These are phyloP conservation scores for Fusarium setosum DNA, from an alignment of 2,329 filamentous ascomycete genomes.

Conservation along the genomic window DNA sequence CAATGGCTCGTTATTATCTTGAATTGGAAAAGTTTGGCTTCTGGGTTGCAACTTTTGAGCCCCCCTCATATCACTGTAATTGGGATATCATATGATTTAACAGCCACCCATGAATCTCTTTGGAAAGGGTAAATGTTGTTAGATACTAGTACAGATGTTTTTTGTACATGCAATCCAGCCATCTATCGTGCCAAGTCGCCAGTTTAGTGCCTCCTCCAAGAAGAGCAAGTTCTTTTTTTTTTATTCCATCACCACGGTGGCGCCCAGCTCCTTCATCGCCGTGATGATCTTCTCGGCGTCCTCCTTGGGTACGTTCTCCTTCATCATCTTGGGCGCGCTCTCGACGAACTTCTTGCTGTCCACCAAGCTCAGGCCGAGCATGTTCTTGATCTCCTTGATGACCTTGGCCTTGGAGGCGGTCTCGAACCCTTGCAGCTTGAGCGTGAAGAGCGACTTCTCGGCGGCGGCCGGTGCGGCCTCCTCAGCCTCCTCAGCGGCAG, in stretches of 20 bases:
- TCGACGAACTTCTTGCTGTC: slow-evolving; percentile 99
- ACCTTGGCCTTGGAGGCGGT: slow-evolving; percentile 94
- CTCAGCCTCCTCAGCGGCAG: slow-evolving; percentile 82
- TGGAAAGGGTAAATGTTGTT: slow-evolving; percentile 41
- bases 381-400: slow-evolving; percentile 99
- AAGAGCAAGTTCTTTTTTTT: slow-evolving; percentile 15
- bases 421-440: slow-evolving; percentile 94
- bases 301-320: slow-evolving; percentile 98
- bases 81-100: slow-evolving; percentile 28
- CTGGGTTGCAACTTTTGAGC: neutral
- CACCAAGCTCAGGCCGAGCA: slow-evolving; percentile 94
- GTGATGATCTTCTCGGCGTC: slow-evolving; percentile 99
- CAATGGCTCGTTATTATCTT: slow-evolving; percentile 17
- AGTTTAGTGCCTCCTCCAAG: slow-evolving; percentile 22
- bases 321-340: slow-evolving; percentile 97
- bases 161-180: slow-evolving; percentile 53
- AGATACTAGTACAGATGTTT: slow-evolving; percentile 53
- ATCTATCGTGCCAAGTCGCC: slow-evolving; percentile 47
- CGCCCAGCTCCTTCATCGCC: slow-evolving; percentile 92
- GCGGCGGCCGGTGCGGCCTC: slow-evolving; percentile 89
- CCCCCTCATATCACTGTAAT: slow-evolving; percentile 1
- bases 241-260: slow-evolving; percentile 92
- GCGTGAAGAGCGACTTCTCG: slow-evolving; percentile 96
- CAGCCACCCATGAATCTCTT: slow-evolving; percentile 30
- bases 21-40: neutral